A percentile compares a stretch with the other conserved stretches of the same genome.
Conservation (phyloP, 768 basidiomycete genomes). For the Termitomyces sp. region DNA sequence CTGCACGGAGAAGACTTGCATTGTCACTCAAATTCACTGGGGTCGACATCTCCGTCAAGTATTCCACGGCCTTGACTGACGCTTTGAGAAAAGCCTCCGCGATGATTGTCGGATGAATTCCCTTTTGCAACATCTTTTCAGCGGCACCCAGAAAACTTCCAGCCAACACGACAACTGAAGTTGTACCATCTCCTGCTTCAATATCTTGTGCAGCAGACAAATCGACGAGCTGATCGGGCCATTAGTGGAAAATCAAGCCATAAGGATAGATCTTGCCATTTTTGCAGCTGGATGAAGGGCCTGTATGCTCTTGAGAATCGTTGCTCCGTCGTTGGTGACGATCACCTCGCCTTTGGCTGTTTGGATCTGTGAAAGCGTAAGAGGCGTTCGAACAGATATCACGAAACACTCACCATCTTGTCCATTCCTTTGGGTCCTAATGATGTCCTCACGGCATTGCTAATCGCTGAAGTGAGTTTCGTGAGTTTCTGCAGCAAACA, state of each 20-base stretch:
- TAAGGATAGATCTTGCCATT: conserved; percentile 60
- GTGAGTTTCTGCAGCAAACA: not conserved
- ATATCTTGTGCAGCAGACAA: conserved; percentile 97
- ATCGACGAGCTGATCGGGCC: conserved; percentile 77
- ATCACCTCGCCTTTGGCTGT: conserved; percentile 95
- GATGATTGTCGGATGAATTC: conserved; percentile 96
- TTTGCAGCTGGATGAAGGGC: conserved; percentile 97
- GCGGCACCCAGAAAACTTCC: conserved; percentile 91
- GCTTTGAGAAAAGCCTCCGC: conserved; percentile 95
- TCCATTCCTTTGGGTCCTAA: conserved; percentile 98
- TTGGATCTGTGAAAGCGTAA: conserved; percentile 68
- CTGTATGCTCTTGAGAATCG: conserved; percentile 92
- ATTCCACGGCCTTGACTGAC: conserved; percentile 90
- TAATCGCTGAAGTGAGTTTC: conserved; percentile 64
- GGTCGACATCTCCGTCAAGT: conserved; percentile 86
- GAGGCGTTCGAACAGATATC: conserved; percentile 5
- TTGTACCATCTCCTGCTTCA: conserved; percentile 98
- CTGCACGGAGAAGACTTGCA: conserved; percentile 82
- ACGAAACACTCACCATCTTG: conserved; percentile 76
- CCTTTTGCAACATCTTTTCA: conserved; percentile 94
- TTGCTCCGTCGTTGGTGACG: conserved; percentile 98
- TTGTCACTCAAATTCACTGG: conserved; percentile 91
- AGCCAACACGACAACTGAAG: conserved; percentile 94
- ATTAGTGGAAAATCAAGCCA: conserved; percentile 7
- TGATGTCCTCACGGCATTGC: conserved; percentile 95